Evolutionary conservation across 1,139 yeast genomes (phyloP).

Genomic region (Candida freyschussii): DNA sequence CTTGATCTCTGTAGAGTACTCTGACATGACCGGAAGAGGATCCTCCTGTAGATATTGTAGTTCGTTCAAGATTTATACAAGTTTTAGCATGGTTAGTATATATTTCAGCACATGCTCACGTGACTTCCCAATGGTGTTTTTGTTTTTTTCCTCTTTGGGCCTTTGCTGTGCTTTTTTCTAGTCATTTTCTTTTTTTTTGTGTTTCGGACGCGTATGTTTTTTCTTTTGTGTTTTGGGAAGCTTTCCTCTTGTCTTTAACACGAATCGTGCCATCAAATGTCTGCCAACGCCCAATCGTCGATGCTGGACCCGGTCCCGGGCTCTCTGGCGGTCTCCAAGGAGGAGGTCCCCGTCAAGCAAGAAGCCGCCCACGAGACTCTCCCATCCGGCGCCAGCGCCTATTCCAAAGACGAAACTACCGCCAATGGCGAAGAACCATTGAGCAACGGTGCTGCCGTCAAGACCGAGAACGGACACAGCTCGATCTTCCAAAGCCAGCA

Average conservation of each 20-base stretch:
- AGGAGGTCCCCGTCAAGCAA: constrained; percentile 5
- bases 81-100: not conserved
- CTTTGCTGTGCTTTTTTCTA: not conserved
- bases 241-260: too few species aligned
- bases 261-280: too few species aligned
- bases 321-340: constrained; percentile 1
- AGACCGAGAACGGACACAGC: constrained; percentile 5
- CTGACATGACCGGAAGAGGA: too few species aligned
- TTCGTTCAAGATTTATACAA: too few species aligned
- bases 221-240: not conserved
- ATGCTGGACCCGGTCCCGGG: constrained; percentile 21
- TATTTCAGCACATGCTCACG: not conserved
- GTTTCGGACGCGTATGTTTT: constrained; percentile 21
- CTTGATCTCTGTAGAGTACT: constrained; percentile 32
- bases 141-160: too few species aligned
- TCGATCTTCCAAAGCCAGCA: constrained; percentile 6
- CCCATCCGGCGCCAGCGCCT: constrained; percentile 1
- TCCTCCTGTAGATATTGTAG: too few species aligned
- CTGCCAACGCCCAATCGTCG: constrained; percentile 10
- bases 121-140: not conserved
- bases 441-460: constrained; percentile 1
- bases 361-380: constrained; percentile 2
- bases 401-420: constrained; percentile 2
- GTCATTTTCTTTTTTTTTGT: constrained; percentile 5
- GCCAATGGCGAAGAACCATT: constrained; percentile 2